Evolutionary conservation across 2,329 filamentous ascomycete species (phyloP).

Genomic region (Penicillium sp.): DNA sequence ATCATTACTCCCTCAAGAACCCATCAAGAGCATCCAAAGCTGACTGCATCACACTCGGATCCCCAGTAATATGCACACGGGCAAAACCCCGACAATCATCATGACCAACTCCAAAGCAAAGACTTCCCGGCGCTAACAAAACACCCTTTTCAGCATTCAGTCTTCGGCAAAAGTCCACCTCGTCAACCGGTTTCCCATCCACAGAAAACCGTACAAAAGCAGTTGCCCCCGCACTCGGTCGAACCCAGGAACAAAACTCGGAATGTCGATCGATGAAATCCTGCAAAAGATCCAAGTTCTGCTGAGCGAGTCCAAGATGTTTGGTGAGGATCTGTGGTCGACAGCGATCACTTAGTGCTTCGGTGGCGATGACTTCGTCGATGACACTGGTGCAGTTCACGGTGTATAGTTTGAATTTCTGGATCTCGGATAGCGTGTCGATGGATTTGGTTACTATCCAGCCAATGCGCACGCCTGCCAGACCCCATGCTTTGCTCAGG

Average conservation of each 20-base stretch:
- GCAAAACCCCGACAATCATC: constrained; percentile 8
- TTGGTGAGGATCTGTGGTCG: constrained; percentile 5
- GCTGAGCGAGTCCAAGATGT: constrained; percentile 3
- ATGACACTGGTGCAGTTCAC: constrained; percentile 5
- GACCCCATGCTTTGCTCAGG: constrained; percentile 11
- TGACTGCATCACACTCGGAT: background rate
- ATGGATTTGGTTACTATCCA: constrained; percentile 7
- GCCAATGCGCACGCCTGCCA: constrained; percentile 6
- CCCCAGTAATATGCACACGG: constrained; percentile 7
- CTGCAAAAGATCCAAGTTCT: constrained; percentile 4
- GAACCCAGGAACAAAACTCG: constrained; percentile 1
- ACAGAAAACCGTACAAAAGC: constrained; percentile 4
- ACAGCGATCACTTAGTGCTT: constrained; percentile 8
- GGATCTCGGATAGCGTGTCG: background rate
- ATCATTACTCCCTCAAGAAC: background rate
- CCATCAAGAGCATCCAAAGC: background rate
- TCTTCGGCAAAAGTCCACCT: constrained; percentile 7
- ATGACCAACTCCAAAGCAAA: constrained; percentile 5
- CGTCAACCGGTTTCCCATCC: constrained; percentile 3
- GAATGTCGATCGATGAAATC: constrained; percentile 1
- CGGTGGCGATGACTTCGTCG: constrained; percentile 6
- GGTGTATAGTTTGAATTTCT: constrained; percentile 5
- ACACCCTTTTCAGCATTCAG: constrained; percentile 4
- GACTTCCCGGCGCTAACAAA: constrained; percentile 9
- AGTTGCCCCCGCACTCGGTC: constrained; percentile 5